Percentiles rank a stretch among this genome's conserved stretches.
Conservation (phyloP, 2,329 filamentous ascomycete species). For the Xylaria arbuscula region DNA sequence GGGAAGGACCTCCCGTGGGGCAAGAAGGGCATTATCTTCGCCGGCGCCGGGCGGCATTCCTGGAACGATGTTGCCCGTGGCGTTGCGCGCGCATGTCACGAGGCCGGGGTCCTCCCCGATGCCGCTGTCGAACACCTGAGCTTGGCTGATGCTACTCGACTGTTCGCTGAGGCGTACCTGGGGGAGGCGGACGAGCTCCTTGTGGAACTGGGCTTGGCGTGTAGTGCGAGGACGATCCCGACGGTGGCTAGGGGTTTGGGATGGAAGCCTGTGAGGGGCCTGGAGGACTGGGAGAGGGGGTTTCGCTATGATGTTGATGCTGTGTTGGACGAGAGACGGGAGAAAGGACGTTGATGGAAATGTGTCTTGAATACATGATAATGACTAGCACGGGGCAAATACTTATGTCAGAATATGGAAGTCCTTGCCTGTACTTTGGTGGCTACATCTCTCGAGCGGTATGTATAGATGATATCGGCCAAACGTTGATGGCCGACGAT, state of each 20-base stretch:
- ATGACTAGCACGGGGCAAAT: not conserved
- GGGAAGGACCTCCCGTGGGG: conserved; percentile 51
- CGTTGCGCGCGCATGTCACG: conserved; percentile 51
- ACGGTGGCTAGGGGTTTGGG: conserved; percentile 46
- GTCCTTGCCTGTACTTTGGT: not conserved
- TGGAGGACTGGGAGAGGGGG: conserved; percentile 39
- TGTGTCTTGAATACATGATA: not conserved
- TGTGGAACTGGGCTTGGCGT: conserved; percentile 51
- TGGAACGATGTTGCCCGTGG: conserved; percentile 55
- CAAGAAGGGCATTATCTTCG: conserved; percentile 57
- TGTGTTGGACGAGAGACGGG: conserved; percentile 29
- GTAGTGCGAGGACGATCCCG: conserved; percentile 45
- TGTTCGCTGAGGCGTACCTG: conserved; percentile 40
- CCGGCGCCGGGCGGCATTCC: conserved; percentile 53
- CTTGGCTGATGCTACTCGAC: conserved; percentile 44
- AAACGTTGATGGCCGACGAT: too few species aligned
- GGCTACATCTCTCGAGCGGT: not conserved
- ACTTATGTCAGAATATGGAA: too few species aligned
- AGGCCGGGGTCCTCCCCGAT: conserved; percentile 49
- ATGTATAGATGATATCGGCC: too few species aligned
- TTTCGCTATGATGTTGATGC: conserved; percentile 38
- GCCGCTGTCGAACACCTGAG: conserved; percentile 44
- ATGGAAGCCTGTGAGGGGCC: conserved; percentile 50
- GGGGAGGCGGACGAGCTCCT: conserved; percentile 39
- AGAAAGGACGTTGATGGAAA: conserved; percentile 3